Evolutionary conservation across 2,329 filamentous ascomycete genomes (phyloP), one percentile per base, ranked within the genome.

Genomic region (Fusarium hostae): DNA sequence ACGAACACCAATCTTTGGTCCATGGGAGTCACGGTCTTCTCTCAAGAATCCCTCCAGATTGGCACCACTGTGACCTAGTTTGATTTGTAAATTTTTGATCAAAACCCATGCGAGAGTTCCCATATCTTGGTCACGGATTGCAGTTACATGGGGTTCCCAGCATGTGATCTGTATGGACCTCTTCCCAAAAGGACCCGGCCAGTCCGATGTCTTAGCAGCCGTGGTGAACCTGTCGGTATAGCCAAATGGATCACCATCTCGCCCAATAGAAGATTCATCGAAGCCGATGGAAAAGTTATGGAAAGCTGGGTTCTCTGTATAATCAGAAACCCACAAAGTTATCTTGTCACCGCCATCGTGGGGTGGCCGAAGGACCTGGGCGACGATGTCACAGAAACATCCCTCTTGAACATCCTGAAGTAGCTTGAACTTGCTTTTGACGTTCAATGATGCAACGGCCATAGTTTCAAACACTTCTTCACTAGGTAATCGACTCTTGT

Each of bases 291-390:
- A 70, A 59, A 74, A 89, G 39, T 89, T 80, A 71, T 86, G 91
- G 63, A 98, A 90, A 2, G 76, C 66, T 0, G 84, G 76, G 75
- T 98, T 94, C 55, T 88, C 82, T 0, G 94, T 97, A 79, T 95
- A 97, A 80, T 98, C 95, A 0, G 93, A 92, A 22, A 97, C 83
- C 84, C 94, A 94, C 1, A 97, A 71, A 9, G 89, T 88, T 16
- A 88, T 81, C 62, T 81, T 87, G 30, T 86, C 84, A 26, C 78
- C 77, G 10, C 74, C 24, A 34, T 84, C 81, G 45, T 79, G 84
- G 0, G 87, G 86, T 4, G 83, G 80, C 48, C 79, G 84, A 50
- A 94, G 86, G 5, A 97, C 88, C 76, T 95, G 87, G 3, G 88
- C 94, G 22, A 93, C 83, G 3, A 97, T 78, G 77, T 97, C 89